Conservation (phyloP, 352 stramenopile species). For the Globisporangium middletonii region DNA sequence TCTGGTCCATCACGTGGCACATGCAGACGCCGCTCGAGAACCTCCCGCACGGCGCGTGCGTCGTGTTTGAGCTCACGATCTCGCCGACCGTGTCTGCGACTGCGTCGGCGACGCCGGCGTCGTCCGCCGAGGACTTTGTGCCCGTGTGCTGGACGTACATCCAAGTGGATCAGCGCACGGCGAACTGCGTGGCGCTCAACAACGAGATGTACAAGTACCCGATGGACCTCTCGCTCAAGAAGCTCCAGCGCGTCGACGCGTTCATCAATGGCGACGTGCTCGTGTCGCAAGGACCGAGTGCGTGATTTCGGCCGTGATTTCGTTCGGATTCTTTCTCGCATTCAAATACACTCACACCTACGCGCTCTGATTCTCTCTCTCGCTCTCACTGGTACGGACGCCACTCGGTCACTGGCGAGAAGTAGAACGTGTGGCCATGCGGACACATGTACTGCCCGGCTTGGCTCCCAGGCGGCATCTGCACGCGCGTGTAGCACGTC, state of each 20-base stretch:
- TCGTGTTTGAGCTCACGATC: slow-evolving; percentile 64
- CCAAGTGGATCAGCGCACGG: slow-evolving; percentile 74
- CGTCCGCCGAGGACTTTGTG: slow-evolving; percentile 36
- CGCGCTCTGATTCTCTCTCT: slow-evolving; percentile 2
- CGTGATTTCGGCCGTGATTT: neutral
- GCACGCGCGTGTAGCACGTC: slow-evolving; percentile 83
- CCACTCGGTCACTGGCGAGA: slow-evolving; percentile 52
- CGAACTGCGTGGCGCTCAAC: slow-evolving; percentile 61
- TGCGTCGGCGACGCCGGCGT: slow-evolving; percentile 15
- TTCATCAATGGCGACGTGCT: slow-evolving; percentile 74
- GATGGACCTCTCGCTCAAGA: slow-evolving; percentile 70
- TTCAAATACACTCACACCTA: slow-evolving; percentile 2
- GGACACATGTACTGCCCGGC: slow-evolving; percentile 88
- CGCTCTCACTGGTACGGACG: slow-evolving; percentile 10
- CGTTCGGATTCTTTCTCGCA: neutral
- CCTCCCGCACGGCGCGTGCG: slow-evolving; percentile 62
- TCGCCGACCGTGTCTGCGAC: slow-evolving; percentile 21
- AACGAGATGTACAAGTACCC: slow-evolving; percentile 83
- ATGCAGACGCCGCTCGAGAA: slow-evolving; percentile 93
- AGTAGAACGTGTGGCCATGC: slow-evolving; percentile 84
- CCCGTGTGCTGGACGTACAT: slow-evolving; percentile 83
- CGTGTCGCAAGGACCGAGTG: slow-evolving; percentile 50
- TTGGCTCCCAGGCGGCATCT: slow-evolving; percentile 81
- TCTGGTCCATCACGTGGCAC: slow-evolving; percentile 89
- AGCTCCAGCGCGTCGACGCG: slow-evolving; percentile 60